Evolutionary conservation across 208 protist species (phyloP), one percentile per base, ranked within the genome.

Genomic region (Trypanosomatidae sp.): DNA sequence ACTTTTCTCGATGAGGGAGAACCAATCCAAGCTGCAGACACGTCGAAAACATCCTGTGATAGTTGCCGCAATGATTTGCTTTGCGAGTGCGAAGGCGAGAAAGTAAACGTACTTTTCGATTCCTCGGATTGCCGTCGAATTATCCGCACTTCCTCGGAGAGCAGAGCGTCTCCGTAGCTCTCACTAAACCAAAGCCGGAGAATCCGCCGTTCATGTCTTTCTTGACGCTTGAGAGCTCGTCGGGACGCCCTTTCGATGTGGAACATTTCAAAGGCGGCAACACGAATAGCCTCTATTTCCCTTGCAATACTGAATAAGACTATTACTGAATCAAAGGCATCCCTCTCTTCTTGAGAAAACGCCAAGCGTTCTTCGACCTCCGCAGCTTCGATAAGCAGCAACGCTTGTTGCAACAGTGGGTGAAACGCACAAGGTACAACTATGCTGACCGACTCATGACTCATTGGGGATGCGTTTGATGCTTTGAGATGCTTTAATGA

Each of bases 231-330:
- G 56, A 94, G 60, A n/a, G 81, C 65, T 9, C 73, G 73, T 13
- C 89, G 79, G 13, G 73, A 72, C 56, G 78, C 71, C 2, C 56
- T 56, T 62, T 94, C 73, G 9, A 91, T 69, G 39, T 47, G 33
- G 53, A 94, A 85, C 59, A 91, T 66, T 53, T 88, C 73, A 69
- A 91, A 85, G 1, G 80, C 82, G 19, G 89, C 83, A 33, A 77
- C 55, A 52, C 83, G 80, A 65, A 89, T 73, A 15, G 33, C 30
- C 52, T 89, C 84, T 53, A 86, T 69, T 43, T 82, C 80, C 53
- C 81, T 56, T 47, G 75, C 67, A 30, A 82, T 73, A 46, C 73
- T 70, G 66, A 89, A 79, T 41, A 66, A 33, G 3, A 67, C 53
- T 33, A 85, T 41, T 15, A 94, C 76, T 4, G 65, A 58, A 43